Conservation (phyloP, 1,284 basidiomycete genomes). For the Phylloboletellus chloephorus region DNA sequence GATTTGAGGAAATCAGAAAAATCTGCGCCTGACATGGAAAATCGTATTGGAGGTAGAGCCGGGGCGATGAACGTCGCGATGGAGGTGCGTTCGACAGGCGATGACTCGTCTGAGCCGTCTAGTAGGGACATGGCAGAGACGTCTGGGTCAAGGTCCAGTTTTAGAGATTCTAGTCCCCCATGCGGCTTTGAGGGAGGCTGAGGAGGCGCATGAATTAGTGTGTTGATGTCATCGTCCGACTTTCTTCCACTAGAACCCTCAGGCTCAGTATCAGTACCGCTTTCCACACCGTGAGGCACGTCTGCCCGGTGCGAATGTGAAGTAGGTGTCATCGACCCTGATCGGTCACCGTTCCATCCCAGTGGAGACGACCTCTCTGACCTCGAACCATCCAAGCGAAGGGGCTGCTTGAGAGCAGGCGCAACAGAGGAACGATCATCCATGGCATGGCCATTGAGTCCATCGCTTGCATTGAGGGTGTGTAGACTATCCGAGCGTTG, state of each 20-base stretch:
- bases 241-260: slow-evolving; percentile 42
- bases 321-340: slow-evolving; percentile 39
- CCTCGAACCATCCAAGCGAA: slow-evolving; percentile 19
- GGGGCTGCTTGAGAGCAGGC: slow-evolving; percentile 7
- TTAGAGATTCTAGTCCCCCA: slow-evolving; percentile 22
- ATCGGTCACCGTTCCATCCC: slow-evolving; percentile 19
- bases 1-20: slow-evolving; percentile 67
- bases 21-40: slow-evolving; percentile 75
- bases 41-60: slow-evolving; percentile 74
- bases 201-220: slow-evolving; percentile 36
- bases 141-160: slow-evolving; percentile 20
- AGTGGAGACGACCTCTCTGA: slow-evolving; percentile 20
- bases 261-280: slow-evolving; percentile 63
- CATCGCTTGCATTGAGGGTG: slow-evolving; percentile 7
- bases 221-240: slow-evolving; percentile 30
- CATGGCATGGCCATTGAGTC: not conserved
- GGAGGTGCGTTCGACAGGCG: slow-evolving; percentile 58
- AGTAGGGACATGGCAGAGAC: slow-evolving; percentile 24
- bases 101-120: slow-evolving; percentile 43
- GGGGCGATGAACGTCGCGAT: slow-evolving; percentile 73
- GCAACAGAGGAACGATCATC: slow-evolving; percentile 12
- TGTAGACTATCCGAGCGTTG: slow-evolving; percentile 25
- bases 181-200: slow-evolving; percentile 47
- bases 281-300: slow-evolving; percentile 66
- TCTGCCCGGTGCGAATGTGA: slow-evolving; percentile 60